Conservation (phyloP, 441 rosid genomes). For the Gossypium gossypioides region DNA sequence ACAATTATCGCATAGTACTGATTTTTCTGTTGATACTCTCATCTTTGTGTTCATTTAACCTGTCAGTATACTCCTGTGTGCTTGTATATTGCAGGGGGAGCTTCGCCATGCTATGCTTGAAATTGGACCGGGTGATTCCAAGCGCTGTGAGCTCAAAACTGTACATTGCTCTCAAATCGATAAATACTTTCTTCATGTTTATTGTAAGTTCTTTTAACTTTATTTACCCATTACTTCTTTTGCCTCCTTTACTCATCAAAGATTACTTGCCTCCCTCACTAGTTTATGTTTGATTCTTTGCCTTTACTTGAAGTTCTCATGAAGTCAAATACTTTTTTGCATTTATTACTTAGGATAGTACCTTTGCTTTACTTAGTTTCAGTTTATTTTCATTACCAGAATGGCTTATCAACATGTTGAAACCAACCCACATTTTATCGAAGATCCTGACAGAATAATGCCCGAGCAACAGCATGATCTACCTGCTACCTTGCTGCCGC, state of each 20-base stretch:
- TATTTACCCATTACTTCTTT: background rate
- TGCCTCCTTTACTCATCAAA: background rate
- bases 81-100: conserved; percentile 4
- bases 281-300: conserved; percentile 47
- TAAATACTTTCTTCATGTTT: background rate
- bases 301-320: conserved; percentile 39
- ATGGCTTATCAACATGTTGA: conserved; percentile 37
- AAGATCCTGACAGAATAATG: background rate
- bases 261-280: conserved; percentile 55
- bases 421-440: conserved; percentile 52
- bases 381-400: background rate
- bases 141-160: background rate
- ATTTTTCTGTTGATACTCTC: background rate
- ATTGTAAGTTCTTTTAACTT: conserved; percentile 5
- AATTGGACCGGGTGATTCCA: background rate
- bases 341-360: background rate
- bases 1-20: background rate
- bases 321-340: conserved; percentile 36
- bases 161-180: background rate
- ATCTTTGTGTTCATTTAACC: background rate
- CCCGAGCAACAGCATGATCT: conserved; percentile 13
- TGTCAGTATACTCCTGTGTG: background rate
- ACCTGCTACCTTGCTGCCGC: background rate
- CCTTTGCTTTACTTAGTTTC: conserved; percentile 10
- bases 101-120: background rate